These are phyloP conservation scores for Boehmeria nivea DNA, from an alignment of 306 rosid species.

Conservation along the genomic window DNA sequence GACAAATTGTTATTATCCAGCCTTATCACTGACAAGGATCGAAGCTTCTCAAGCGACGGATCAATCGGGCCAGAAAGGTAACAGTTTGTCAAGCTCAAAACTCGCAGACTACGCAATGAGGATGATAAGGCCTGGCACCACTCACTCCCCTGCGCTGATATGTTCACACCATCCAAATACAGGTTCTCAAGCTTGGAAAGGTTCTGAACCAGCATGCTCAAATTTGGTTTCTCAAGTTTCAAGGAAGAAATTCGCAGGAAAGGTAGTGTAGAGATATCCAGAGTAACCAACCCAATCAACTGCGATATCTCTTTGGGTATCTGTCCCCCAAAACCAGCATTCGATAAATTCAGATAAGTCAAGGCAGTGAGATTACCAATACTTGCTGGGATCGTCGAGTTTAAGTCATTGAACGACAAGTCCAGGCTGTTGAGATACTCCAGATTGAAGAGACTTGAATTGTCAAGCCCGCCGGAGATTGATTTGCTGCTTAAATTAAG, in stretches of 20 bases:
- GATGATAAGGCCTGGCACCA: constrained; percentile 38
- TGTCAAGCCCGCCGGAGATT: constrained; percentile 1
- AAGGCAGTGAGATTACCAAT: constrained; percentile 14
- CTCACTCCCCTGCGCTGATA: constrained; percentile 34
- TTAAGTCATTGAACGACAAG: constrained; percentile 23
- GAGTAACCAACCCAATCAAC: constrained; percentile 17
- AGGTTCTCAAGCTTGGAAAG: constrained; percentile 29
- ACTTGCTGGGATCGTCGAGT: constrained; percentile 1
- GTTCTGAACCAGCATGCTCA: constrained; percentile 10
- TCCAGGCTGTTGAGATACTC: constrained; percentile 16
- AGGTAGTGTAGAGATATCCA: constrained; percentile 17
- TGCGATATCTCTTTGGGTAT: constrained; percentile 26
- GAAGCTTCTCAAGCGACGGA: constrained; percentile 17
- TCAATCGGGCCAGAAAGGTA: constrained; percentile 26
- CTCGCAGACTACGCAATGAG: constrained; percentile 21
- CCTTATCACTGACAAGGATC: constrained; percentile 22
- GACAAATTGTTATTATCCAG: neutral
- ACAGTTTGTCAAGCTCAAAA: constrained; percentile 23
- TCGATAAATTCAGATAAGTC: constrained; percentile 19
- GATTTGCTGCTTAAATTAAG: constrained; percentile 16
- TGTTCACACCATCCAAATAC: constrained; percentile 40
- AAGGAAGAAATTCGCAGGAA: neutral
- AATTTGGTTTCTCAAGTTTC: constrained; percentile 18
- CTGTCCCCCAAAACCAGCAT: constrained; percentile 23
- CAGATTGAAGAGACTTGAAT: constrained; percentile 29